phyloP scores from a whole-genome alignment of 2,329 filamentous ascomycete genomes.

The Aschersonia sp. region DNA sequence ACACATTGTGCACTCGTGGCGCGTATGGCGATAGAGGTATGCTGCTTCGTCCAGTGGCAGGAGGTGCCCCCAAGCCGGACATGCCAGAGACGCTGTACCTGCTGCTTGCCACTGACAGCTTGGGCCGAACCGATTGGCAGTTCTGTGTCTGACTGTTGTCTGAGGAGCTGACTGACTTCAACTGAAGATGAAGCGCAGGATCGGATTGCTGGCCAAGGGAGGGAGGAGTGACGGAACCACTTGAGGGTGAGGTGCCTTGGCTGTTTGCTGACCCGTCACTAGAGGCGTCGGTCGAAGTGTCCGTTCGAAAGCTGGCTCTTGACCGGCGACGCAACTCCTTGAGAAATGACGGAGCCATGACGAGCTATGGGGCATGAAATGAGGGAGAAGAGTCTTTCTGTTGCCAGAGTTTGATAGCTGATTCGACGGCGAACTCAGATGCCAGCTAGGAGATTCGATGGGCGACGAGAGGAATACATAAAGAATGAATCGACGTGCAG shows the following conservation, averaged over 20 bases:
- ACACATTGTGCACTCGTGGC: constrained; percentile 64
- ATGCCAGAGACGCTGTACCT: constrained; percentile 52
- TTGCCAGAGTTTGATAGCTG: not conserved
- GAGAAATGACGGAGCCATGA: constrained; percentile 53
- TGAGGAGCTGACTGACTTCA: constrained; percentile 26
- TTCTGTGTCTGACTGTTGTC: constrained; percentile 5
- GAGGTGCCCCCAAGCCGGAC: constrained; percentile 43
- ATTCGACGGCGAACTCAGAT: not conserved
- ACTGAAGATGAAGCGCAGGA: constrained; percentile 47
- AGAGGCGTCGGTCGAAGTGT: constrained; percentile 45
- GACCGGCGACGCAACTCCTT: constrained; percentile 67
- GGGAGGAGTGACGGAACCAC: constrained; percentile 60
- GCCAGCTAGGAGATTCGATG: not conserved
- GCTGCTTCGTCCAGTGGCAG: constrained; percentile 37
- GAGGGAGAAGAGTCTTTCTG: no score
- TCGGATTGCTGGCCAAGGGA: constrained; percentile 55
- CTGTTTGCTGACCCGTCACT: constrained; percentile 40
- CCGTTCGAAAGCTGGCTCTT: constrained; percentile 56
- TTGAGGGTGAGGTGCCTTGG: constrained; percentile 47
- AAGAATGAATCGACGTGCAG: not conserved
- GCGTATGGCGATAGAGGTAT: constrained; percentile 64
- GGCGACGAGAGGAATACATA: not conserved
- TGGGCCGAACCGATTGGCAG: constrained; percentile 18
- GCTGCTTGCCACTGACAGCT: constrained; percentile 27
- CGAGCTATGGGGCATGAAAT: constrained; percentile 3